A percentile compares a stretch with the other conserved stretches of the same genome.
Evolutionary conservation across 352 stramenopile species (phyloP).

Genomic region (Pythium dissotocum): DNA sequence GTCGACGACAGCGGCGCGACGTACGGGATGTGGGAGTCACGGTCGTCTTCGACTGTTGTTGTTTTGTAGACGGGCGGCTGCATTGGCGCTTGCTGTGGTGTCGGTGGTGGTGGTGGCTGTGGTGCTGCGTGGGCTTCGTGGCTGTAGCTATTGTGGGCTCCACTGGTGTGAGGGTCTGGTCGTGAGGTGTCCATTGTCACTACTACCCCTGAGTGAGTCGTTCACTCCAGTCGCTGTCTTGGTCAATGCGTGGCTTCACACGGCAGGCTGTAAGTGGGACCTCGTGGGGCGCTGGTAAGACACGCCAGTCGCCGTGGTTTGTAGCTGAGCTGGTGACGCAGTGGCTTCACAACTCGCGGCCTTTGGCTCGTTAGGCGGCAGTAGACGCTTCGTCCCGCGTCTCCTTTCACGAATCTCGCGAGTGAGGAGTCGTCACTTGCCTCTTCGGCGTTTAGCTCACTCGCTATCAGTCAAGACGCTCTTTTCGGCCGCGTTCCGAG

Average conservation of each 20-base stretch:
- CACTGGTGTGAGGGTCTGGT: background rate
- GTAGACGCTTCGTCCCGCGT: background rate
- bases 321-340: background rate
- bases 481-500: background rate
- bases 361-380: background rate
- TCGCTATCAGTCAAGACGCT: background rate
- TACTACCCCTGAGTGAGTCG: background rate
- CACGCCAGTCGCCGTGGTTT: background rate
- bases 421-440: background rate
- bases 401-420: background rate
- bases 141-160: background rate
- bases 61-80: background rate
- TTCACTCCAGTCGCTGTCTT: background rate
- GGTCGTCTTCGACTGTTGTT: background rate
- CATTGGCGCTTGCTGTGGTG: background rate
- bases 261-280: background rate
- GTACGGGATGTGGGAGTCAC: conserved; percentile 9
- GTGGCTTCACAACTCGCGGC: background rate
- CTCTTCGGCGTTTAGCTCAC: background rate
- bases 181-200: background rate
- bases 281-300: background rate
- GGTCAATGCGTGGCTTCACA: background rate
- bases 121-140: background rate
- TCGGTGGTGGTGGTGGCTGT: background rate
- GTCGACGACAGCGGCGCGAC: conserved; percentile 20